phyloP scores from a whole-genome alignment of 1,284 basidiomycete species.

The Fomitiporia mediterranea region DNA sequence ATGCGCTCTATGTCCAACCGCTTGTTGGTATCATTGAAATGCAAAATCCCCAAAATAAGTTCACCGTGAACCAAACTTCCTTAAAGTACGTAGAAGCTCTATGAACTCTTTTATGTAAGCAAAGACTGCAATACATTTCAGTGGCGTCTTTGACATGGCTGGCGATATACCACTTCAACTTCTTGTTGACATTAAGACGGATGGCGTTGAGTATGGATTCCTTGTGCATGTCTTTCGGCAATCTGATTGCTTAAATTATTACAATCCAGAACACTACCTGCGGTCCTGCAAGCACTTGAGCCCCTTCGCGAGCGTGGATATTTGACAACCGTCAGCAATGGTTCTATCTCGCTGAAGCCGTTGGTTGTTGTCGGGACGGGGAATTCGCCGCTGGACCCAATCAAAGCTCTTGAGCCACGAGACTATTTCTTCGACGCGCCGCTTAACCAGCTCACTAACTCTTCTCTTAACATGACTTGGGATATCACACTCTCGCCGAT shows the following conservation, averaged over 20 bases:
- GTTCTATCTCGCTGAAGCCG: constrained; percentile 34
- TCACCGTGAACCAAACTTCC: constrained; percentile 37
- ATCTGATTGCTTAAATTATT: neutral
- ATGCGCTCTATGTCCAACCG: constrained; percentile 46
- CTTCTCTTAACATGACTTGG: constrained; percentile 37
- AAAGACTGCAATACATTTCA: constrained; percentile 13
- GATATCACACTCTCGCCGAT: constrained; percentile 42
- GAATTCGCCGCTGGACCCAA: constrained; percentile 47
- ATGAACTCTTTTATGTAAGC: neutral
- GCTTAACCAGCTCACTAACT: constrained; percentile 37
- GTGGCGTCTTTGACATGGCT: constrained; percentile 47
- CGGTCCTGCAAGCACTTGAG: constrained; percentile 41
- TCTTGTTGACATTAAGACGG: constrained; percentile 49
- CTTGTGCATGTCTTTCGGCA: neutral
- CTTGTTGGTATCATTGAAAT: constrained; percentile 38
- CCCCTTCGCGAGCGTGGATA: constrained; percentile 43
- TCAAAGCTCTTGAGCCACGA: constrained; percentile 41
- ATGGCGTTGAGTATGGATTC: constrained; percentile 39
- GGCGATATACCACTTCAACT: constrained; percentile 40
- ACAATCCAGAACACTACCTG: constrained; percentile 39
- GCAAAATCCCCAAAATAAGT: constrained; percentile 41
- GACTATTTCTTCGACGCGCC: constrained; percentile 55
- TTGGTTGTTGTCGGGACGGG: constrained; percentile 50
- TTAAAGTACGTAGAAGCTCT: constrained; percentile 45
- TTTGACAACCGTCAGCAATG: constrained; percentile 44